phyloP scores from a whole-genome alignment of 306 rosid species.

The Heteromeles arbutifolia region DNA sequence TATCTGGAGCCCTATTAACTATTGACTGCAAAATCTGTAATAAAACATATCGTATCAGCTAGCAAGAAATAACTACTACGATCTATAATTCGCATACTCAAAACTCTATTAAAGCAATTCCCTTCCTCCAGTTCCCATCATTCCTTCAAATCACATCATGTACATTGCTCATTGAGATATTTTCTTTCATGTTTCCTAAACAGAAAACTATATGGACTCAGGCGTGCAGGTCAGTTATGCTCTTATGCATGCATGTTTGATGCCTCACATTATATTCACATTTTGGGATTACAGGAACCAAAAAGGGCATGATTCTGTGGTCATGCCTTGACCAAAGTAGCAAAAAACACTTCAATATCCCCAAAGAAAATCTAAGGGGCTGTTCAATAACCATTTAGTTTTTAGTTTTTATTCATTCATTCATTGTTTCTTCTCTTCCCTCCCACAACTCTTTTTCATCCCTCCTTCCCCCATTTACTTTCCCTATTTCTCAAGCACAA shows the following conservation, averaged over 20 bases:
- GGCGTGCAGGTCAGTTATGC: background rate
- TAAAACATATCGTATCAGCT: background rate
- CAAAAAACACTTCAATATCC: background rate
- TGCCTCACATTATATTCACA: background rate
- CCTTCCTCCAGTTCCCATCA: background rate
- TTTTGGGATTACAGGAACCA: background rate
- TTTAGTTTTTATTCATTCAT: too few species aligned
- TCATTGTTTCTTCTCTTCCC: too few species aligned
- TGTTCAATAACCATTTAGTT: too few species aligned
- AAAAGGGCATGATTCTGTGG: background rate
- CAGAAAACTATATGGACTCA: background rate
- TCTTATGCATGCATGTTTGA: background rate
- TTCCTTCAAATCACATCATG: background rate
- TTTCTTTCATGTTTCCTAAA: background rate
- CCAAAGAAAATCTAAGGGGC: background rate
- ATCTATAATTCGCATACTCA: background rate
- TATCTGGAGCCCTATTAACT: conserved; percentile 82
- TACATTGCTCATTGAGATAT: background rate
- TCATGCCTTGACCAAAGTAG: background rate
- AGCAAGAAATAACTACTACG: background rate
- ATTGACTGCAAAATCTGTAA: conserved; percentile 85
- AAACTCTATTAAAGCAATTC: background rate
- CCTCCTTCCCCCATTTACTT: background rate
- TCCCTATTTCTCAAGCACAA: too few species aligned
- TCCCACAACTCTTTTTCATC: too few species aligned